Base-by-base conservation (phyloP, 1,284 basidiomycete genomes). In the Pterula multifida region DNA sequence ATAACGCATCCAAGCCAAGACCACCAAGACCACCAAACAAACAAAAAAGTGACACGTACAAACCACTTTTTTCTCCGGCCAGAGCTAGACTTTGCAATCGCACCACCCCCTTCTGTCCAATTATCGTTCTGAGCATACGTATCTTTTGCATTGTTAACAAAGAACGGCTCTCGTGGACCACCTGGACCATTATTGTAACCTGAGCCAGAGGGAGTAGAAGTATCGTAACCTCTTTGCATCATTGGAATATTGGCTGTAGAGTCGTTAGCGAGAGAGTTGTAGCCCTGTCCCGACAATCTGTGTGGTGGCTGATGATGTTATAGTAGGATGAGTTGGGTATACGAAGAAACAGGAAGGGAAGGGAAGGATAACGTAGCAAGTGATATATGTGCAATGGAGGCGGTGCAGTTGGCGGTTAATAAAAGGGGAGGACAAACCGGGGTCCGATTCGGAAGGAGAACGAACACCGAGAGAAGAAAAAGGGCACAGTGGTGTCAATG, bases 161-260 rank as follows among this genome's bases (percentile, higher is more conserved):
- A 32, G 26, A 42, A 45, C 32, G 22, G 9, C 50, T 49, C 36
- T 49, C 46, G 25, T 44, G 32, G 49, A 50, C 52, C 12, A 44
- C 22, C 23, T 25, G 19, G 4, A 45, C 45, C 45, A 48, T 47
- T 21, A 47, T 28, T 2, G 45, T 45, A 45, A 51, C 36, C 50
- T 49, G 47, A 28, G 52, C 53, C 12, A 49, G 51, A 45, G 46
- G 52, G 15, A 52, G 53, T 4, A 24, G 24, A 45, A 9, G 6
- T 12, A 12, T 21, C 46, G 25, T 26, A 26, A 17, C 44, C 39
- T 42, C 49, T 46, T 25, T 47, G 44, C 44, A 12, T 26, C 49
- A 26, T 50, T n/a, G 49, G 49, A 28, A 50, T 50, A 45, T 23
- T 19, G 28, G 49, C 44, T 15, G 39, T 19, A 23, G 49, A 23